Evolutionary conservation across 768 basidiomycete genomes (phyloP), one percentile per base, ranked within the genome.

Genomic region (Mycena filopes): DNA sequence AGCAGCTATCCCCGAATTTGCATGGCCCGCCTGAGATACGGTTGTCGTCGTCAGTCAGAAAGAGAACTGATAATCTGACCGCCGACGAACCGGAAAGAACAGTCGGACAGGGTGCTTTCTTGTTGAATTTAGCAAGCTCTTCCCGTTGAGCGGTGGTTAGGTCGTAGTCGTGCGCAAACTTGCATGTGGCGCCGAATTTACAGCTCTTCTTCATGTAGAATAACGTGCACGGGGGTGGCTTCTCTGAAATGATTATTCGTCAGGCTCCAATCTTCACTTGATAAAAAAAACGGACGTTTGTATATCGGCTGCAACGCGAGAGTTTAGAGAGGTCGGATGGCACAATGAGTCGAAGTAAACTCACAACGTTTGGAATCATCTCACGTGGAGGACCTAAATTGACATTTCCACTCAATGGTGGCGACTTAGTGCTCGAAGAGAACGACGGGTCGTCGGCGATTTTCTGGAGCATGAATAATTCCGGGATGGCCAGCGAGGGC

Each of bases 401-500:
- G 13, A 67, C 61, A 25, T 67, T 67, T 12, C 67, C 67, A 18
- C 57, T 55, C 16, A 68, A 31, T 18, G 67, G 61, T 16, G 60
- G 5, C 20, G 60, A 20, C 5, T 36, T 26, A 25, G n/a, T 16
- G 40, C 48, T 36, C 8, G 60, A 40, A 43, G 54, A 56, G 29
- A 55, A 57, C n/a, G 38, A 55, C 28, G 29, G 1, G 23, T 43
- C 38, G 16, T 67, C 61, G 38, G 45, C 78, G n/a, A 89, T 78
- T 77, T 89, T 90, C 63, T 86, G 78, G 23, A 82, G 31, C 70
- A 90, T 80, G 71, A 92, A 92, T 43, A 92, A 79, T 56, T 86
- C 81, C 33, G 87, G 83, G 55, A 89, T 80, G 25, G 76, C 78
- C 65, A 89, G 74, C 31, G 80, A 78, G 12, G 88, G 88, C 38